Base-by-base conservation (phyloP, 441 rosid species). In the Gossypium aridum region DNA sequence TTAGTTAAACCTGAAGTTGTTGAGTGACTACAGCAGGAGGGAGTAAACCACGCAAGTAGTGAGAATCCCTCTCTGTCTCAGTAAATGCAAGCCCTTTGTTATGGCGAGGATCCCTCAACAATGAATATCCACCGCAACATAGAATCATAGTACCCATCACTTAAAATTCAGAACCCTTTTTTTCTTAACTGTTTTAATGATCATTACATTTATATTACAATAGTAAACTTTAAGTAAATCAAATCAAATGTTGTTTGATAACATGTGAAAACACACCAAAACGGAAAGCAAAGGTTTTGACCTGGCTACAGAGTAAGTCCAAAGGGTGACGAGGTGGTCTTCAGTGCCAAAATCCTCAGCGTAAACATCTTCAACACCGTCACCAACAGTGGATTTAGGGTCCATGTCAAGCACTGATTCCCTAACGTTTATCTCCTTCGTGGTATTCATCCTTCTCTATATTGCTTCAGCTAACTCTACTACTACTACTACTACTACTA, bases 11-110 rank as follows among this genome's bases (percentile, higher is more conserved):
- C 92, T 95, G 97, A 78, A 91, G 90, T 9, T 89, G 76, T 78
- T 94, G 96, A 88, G 93, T 80, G 68, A 80, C 56, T 60, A 92
- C 83, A 45, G 81, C 69, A 10, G 99, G 97, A 63, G 99, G 99
- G 12, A 94, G 87, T 78, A 94, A 93, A 71, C 98, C 97, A 60
- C 92, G 87, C 85, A 94, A 77, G 87, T 92, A 94, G 81, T 91
- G 98, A 4, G 95, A 84, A 77, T 91, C 91, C 74, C 99, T 89
- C 76, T 94, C 98, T 77, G 84, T 82, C 80, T 91, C 94, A 47
- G 82, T 86, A 79, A 92, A 95, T 59, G 96, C 91, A 79, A 92
- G 92, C 75, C 99, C 98, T 80, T 95, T 95, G 90, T 92, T 92
- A 78, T 95, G 89, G 54, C 68, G 98, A 57, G 98, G 98, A 87